These are phyloP conservation scores for Kwoniella botswanensis DNA, from an alignment of 768 basidiomycete species.

Conservation along the genomic window DNA sequence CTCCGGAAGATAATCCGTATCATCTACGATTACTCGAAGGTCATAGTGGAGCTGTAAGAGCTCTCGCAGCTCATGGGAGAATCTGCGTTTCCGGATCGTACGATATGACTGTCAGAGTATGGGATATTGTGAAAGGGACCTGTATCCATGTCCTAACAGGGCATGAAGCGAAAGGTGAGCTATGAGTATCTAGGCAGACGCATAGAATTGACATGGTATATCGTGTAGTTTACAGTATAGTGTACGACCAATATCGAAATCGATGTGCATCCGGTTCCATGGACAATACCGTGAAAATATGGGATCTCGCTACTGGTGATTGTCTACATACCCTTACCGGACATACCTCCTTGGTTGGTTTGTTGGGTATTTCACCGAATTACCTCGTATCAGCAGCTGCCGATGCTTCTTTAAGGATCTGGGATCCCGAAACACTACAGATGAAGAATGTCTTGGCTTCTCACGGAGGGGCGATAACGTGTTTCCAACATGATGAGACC, in stretches of 20 bases:
- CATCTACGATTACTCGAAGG: conserved; percentile 83
- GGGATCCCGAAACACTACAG: conserved; percentile 86
- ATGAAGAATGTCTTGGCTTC: conserved; percentile 81
- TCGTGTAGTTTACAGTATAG: conserved; percentile 87
- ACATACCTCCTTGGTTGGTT: conserved; percentile 92
- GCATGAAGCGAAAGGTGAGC: conserved; percentile 85
- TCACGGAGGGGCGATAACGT: conserved; percentile 97
- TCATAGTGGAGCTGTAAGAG: conserved; percentile 88
- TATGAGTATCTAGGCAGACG: neutral
- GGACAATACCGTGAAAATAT: conserved; percentile 96
- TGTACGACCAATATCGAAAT: conserved; percentile 80
- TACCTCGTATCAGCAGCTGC: conserved; percentile 94
- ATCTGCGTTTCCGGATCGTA: conserved; percentile 94
- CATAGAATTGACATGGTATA: neutral
- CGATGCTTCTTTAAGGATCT: conserved; percentile 90
- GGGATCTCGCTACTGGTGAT: conserved; percentile 82
- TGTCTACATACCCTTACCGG: conserved; percentile 81
- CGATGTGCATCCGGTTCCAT: conserved; percentile 97
- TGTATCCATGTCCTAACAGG: conserved; percentile 82
- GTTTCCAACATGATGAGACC: conserved; percentile 98
- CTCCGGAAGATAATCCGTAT: conserved; percentile 74
- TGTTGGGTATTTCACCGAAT: conserved; percentile 86
- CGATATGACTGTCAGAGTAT: conserved; percentile 91
- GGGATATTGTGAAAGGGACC: conserved; percentile 85
- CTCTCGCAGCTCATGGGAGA: conserved; percentile 85